Conservation (phyloP, 164 flowering plant species). For the Macadamia integrifolia region DNA sequence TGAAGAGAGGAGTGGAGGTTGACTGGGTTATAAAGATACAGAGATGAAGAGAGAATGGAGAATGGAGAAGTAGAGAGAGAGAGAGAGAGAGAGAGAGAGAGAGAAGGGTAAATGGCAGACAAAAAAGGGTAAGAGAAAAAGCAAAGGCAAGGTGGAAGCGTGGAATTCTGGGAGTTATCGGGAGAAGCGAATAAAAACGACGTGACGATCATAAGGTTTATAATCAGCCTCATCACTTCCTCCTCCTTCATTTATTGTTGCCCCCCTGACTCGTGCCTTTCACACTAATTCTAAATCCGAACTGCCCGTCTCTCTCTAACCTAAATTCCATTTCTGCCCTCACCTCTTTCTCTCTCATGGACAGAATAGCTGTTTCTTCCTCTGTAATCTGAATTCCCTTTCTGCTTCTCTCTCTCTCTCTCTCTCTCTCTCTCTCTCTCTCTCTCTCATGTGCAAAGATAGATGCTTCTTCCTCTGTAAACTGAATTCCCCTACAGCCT, state of each 20-base stretch:
- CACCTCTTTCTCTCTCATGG: not conserved
- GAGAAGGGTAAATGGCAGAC: not conserved
- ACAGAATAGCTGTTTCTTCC: not conserved
- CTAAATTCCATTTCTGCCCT: not conserved
- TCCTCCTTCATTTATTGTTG: conserved; percentile 45
- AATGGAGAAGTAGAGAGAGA: conserved; percentile 8
- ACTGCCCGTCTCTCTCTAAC: conserved; percentile 39
- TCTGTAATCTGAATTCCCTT: not conserved
- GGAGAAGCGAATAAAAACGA: conserved; percentile 62
- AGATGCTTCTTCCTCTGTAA: too few species aligned
- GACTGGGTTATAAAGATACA: conserved; percentile 21
- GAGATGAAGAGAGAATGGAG: conserved; percentile 21
- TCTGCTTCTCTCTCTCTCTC: too few species aligned
- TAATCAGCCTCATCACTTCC: conserved; percentile 39
- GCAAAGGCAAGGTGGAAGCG: conserved; percentile 21
- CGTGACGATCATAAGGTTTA: conserved; percentile 73
- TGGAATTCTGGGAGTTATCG: conserved; percentile 73
- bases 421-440: too few species aligned
- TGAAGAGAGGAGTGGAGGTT: not conserved
- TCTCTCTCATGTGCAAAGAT: too few species aligned
- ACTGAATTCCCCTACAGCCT: too few species aligned
- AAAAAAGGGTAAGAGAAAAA: not conserved
- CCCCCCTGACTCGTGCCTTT: conserved; percentile 56
- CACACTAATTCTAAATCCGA: conserved; percentile 70
- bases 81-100: not conserved